phyloP scores from a whole-genome alignment of 176 grass and related monocot genomes.

The Bromus sterilis region DNA sequence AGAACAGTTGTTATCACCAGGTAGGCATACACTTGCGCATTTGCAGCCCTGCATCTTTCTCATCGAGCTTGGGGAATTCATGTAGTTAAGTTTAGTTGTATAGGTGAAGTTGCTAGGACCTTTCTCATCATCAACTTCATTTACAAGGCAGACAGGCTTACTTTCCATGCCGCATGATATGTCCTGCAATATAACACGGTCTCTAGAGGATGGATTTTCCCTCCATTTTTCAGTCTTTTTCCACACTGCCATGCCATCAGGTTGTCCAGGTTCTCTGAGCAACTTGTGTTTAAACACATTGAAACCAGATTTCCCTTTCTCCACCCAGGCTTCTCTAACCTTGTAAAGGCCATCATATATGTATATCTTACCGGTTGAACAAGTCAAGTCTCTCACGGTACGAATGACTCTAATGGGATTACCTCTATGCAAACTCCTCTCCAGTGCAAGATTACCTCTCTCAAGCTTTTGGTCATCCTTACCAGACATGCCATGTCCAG shows the following conservation, averaged over 20 bases:
- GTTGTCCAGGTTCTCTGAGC: slow-evolving; percentile 62
- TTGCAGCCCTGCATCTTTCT: slow-evolving; percentile 34
- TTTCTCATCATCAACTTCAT: slow-evolving; percentile 62
- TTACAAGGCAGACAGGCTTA: slow-evolving; percentile 76
- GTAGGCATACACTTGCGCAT: slow-evolving; percentile 43
- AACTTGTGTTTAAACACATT: slow-evolving; percentile 85
- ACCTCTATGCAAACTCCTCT: slow-evolving; percentile 71
- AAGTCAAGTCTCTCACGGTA: slow-evolving; percentile 59
- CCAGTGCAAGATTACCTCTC: slow-evolving; percentile 82
- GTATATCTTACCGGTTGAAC: slow-evolving; percentile 74
- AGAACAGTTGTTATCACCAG: slow-evolving; percentile 52
- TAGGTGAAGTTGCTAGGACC: slow-evolving; percentile 47
- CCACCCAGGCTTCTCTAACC: slow-evolving; percentile 70
- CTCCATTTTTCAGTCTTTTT: slow-evolving; percentile 84
- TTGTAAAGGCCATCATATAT: slow-evolving; percentile 86
- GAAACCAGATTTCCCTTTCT: slow-evolving; percentile 69
- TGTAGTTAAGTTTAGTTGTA: slow-evolving; percentile 20
- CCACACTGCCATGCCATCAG: slow-evolving; percentile 71
- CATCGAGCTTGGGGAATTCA: slow-evolving; percentile 14
- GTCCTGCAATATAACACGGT: slow-evolving; percentile 42
- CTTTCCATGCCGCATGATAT: slow-evolving; percentile 67
- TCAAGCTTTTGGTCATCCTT: slow-evolving; percentile 89
- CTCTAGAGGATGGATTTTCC: slow-evolving; percentile 57
- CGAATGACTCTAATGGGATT: slow-evolving; percentile 81
- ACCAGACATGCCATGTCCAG: slow-evolving; percentile 69